Evolutionary conservation across 176 grass and related monocot species (phyloP), one percentile per base, ranked within the genome.

Genomic region (Phoenix roebelenii): DNA sequence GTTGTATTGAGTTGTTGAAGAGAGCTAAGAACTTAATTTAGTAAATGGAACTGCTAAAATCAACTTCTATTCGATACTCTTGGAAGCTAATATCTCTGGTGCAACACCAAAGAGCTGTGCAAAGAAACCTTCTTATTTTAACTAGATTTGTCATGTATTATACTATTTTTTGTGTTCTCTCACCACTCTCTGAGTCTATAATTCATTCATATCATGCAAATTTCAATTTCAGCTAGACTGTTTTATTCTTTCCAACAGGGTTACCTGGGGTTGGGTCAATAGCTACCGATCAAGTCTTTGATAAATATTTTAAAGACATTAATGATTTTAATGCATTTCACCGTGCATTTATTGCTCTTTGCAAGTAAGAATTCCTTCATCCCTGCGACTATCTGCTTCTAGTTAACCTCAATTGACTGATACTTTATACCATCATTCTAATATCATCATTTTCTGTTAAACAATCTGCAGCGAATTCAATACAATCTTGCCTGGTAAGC

Each of bases 401-500:
- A 9, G 9, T 39, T 39, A 12, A 39, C 6, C 35, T 39, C 35
- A 12, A 39, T 39, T 39, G 35, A 12, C 35, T 12, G 7, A 39
- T 0, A 39, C 35, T 39, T 39, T 1, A 10, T 9, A 39, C 35
- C 35, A 39, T 39, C 35, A 39, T 39, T 39, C 2, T 39, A 39
- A 29, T 39, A 39, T 39, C 10, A 39, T 39, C 9, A 39, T 12
- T 39, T 39, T 39, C 9, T 39, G 7, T 39, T 39, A 39, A 39
- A 39, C 7, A 5, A 60, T 65, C 23, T 81, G 52, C 73, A 97
- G 87, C 23, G 62, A 80, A 58, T 61, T 90, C 16, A 96, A 96
- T 65, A 61, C 55, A 9, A 1, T 78, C 12, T 22, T 90, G 72
- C 92, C 92, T 1, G 92, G 92, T 22, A 85, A 85, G 62, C 80